Evolutionary conservation across 352 stramenopile species (phyloP).

Genomic region (Phytophthora pluvialis): DNA sequence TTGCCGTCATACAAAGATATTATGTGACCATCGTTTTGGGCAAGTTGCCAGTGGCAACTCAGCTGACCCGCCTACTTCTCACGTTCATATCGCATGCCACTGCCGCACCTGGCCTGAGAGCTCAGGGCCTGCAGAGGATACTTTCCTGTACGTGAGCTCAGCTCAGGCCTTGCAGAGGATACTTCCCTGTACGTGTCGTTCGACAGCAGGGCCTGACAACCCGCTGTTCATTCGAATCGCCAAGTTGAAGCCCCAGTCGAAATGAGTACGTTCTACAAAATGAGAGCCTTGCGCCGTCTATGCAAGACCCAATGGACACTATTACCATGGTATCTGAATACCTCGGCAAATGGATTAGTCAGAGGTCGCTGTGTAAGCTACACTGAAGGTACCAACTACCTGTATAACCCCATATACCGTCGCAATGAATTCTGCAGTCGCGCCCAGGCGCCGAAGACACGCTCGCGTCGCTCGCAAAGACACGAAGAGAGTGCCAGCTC

Average conservation of each 20-base stretch:
- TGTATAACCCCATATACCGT: neutral
- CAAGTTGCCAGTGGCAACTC: neutral
- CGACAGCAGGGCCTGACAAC: neutral
- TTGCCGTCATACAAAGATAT: too few relatives aligned
- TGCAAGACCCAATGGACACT: too few relatives aligned
- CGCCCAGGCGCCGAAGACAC: slow-evolving; percentile 14
- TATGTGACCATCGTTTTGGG: too few relatives aligned
- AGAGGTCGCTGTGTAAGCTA: too few relatives aligned
- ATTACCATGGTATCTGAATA: too few relatives aligned
- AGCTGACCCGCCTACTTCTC: neutral
- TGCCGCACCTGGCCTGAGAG: too few relatives aligned
- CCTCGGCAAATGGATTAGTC: too few relatives aligned
- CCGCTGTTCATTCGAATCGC: neutral
- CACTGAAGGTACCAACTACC: neutral
- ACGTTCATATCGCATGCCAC: slow-evolving; percentile 8
- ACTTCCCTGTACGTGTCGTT: neutral
- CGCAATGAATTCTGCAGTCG: neutral
- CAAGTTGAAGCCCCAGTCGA: neutral
- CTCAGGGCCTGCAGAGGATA: neutral
- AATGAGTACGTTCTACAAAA: too few relatives aligned
- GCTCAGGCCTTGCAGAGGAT: too few relatives aligned
- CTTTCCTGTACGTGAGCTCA: too few relatives aligned
- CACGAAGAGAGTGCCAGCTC: slow-evolving; percentile 13
- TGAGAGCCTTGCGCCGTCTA: too few relatives aligned
- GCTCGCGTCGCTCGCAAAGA: slow-evolving; percentile 18